A percentile compares a stretch with the other conserved stretches of the same genome.
Evolutionary conservation across 306 rosid species (phyloP).

Genomic region (Prosopis cineraria): DNA sequence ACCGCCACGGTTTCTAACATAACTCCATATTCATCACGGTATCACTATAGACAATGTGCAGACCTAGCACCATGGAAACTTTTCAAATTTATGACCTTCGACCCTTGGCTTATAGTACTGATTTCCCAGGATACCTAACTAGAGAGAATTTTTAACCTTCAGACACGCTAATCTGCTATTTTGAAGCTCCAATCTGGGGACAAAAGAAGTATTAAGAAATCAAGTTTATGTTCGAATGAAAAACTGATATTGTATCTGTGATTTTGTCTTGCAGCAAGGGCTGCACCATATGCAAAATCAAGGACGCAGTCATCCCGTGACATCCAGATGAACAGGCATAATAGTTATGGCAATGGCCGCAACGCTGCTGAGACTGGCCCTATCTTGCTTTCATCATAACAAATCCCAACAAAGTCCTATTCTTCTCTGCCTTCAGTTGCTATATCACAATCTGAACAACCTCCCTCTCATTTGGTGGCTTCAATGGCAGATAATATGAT

Average conservation of each 20-base stretch:
- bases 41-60: neutral
- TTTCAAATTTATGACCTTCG: neutral
- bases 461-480: slow-evolving; percentile 16
- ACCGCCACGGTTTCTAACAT: neutral
- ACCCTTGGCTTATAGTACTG: neutral
- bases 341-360: slow-evolving; percentile 65
- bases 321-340: slow-evolving; percentile 83
- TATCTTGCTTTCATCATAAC: slow-evolving; percentile 62
- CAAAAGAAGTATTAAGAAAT: slow-evolving; percentile 8
- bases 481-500: slow-evolving; percentile 31
- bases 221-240: slow-evolving; percentile 1
- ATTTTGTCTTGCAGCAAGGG: slow-evolving; percentile 70
- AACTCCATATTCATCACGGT: neutral
- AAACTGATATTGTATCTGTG: neutral
- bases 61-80: neutral
- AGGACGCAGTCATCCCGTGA: slow-evolving; percentile 88
- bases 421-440: slow-evolving; percentile 24
- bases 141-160: neutral
- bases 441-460: neutral
- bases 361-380: slow-evolving; percentile 88
- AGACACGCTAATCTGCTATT: neutral
- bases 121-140: neutral
- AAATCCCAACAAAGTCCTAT: slow-evolving; percentile 13
- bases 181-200: slow-evolving; percentile 2
- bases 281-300: slow-evolving; percentile 89